Base-by-base conservation (phyloP, 108 stramenopile genomes). In the Cyclotella baltica region DNA sequence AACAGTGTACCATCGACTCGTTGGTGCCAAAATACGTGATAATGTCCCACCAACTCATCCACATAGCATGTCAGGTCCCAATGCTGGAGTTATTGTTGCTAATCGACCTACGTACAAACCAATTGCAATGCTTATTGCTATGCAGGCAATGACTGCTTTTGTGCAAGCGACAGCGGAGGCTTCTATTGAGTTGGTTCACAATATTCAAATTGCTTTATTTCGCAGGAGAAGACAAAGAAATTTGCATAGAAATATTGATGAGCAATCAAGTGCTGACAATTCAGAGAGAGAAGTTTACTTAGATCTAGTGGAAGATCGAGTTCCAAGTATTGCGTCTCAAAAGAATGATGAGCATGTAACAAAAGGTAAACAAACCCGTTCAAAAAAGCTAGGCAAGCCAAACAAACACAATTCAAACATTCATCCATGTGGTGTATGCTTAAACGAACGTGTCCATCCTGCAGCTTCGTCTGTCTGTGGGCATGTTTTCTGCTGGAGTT, bases 31-130 rank as follows among this genome's bases (percentile, higher is more conserved):
- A 46, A 46, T 81, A 31, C 62, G 51, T 16, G 75, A 70, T 33
- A 62, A 40, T 16, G 65, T 79, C 18, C 50, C 70, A 28, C 78
- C 78, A 34, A 33, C 38, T 28, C 23, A 19, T 15, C 67, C 38
- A 57, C 15, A 30, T 18, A 20, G 28, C 16, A n/a, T 40, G 1
- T 25, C 47, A 20, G 2, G 23, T 52, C 62, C 63, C 16, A 56
- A 29, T 23, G n/a, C 62, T 15, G 73, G 73, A 16, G 36, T 38
- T n/a, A 46, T 81, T 43, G 58, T 83, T 58, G 77, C 81, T 22
- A 78, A 83, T 83, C 81, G 81, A 31, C 81, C 81, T 15, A 63
- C 77, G 4, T 83, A 83, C 38, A 78, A 73, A 73, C 77, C 77
- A 10, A 65, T 83, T 31, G 81, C 77, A 38, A 72, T 53, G 3